A percentile compares a stretch with the other conserved stretches of the same genome.
Evolutionary conservation across 352 stramenopile genomes (phyloP).

Genomic region (Aphanomyces astaci): DNA sequence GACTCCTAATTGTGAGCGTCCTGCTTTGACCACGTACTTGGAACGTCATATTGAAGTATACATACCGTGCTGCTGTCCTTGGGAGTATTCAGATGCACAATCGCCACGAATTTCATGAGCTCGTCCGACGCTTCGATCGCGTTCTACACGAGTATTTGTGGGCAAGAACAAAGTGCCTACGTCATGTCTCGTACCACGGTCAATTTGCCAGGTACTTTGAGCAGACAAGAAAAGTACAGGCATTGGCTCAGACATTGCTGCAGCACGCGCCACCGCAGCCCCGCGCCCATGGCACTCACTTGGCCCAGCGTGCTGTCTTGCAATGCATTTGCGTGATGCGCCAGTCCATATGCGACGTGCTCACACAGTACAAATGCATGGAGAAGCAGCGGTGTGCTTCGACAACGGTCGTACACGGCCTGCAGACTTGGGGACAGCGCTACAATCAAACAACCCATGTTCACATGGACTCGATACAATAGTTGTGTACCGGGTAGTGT

Average conservation of each 20-base stretch:
- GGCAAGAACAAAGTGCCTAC: neutral
- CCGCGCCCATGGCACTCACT: conserved; percentile 45
- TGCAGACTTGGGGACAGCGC: neutral
- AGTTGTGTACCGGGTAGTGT: conserved; percentile 3
- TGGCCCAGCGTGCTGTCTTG: conserved; percentile 72
- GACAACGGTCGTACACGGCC: conserved; percentile 49
- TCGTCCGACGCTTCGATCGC: conserved; percentile 72
- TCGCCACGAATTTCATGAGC: conserved; percentile 53
- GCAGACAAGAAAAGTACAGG: conserved; percentile 60
- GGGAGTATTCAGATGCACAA: conserved; percentile 73
- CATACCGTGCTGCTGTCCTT: too few relatives aligned
- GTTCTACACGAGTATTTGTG: conserved; percentile 32
- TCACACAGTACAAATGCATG: conserved; percentile 66
- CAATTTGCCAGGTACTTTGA: conserved; percentile 25
- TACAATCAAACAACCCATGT: neutral
- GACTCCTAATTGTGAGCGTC: neutral
- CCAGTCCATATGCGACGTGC: conserved; percentile 57
- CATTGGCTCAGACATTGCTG: conserved; percentile 64
- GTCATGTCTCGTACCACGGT: neutral
- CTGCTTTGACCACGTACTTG: too few relatives aligned
- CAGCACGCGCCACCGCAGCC: conserved; percentile 57
- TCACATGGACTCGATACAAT: neutral
- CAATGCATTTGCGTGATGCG: conserved; percentile 49
- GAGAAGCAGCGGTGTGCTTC: conserved; percentile 47
- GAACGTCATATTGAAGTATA: too few relatives aligned